Evolutionary conservation across 768 basidiomycete genomes (phyloP).

Genomic region (Boletus coccyginus): DNA sequence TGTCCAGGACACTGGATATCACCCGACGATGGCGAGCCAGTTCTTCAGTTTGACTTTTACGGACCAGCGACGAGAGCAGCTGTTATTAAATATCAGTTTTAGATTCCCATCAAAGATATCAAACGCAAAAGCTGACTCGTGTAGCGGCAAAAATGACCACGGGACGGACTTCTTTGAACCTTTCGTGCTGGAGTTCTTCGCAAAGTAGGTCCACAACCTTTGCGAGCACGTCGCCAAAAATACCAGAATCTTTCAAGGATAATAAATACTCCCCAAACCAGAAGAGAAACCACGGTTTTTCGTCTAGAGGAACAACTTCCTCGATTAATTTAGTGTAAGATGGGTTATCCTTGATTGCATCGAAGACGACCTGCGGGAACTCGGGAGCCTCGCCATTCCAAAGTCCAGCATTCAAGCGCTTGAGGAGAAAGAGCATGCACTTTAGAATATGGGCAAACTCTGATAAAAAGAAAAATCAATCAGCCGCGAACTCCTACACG

Average conservation of each 20-base stretch:
- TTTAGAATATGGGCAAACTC: constrained; percentile 60
- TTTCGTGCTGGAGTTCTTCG: constrained; percentile 78
- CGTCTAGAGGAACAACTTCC: constrained; percentile 28
- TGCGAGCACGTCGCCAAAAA: constrained; percentile 67
- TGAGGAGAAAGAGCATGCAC: constrained; percentile 58
- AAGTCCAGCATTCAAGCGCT: constrained; percentile 50
- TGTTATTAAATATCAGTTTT: constrained; percentile 16
- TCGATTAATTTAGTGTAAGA: constrained; percentile 48
- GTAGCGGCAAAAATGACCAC: constrained; percentile 57
- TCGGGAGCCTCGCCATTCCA: constrained; percentile 74
- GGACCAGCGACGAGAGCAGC: constrained; percentile 34
- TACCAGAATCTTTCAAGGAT: constrained; percentile 47
- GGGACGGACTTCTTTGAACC: constrained; percentile 60
- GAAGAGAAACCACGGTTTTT: constrained; percentile 48
- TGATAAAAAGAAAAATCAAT: constrained; percentile 26
- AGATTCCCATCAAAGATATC: neutral
- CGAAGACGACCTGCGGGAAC: constrained; percentile 77
- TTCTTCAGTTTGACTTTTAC: constrained; percentile 32
- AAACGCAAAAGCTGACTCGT: constrained; percentile 47
- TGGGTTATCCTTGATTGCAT: constrained; percentile 78
- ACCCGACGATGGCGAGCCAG: constrained; percentile 26
- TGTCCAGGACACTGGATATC: constrained; percentile 42
- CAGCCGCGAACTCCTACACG: neutral
- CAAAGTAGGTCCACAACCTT: constrained; percentile 72
- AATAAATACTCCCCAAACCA: constrained; percentile 68